These are phyloP conservation scores for Plectosphaerella sp. DNA, from an alignment of 2,329 filamentous ascomycete species.

Conservation along the genomic window DNA sequence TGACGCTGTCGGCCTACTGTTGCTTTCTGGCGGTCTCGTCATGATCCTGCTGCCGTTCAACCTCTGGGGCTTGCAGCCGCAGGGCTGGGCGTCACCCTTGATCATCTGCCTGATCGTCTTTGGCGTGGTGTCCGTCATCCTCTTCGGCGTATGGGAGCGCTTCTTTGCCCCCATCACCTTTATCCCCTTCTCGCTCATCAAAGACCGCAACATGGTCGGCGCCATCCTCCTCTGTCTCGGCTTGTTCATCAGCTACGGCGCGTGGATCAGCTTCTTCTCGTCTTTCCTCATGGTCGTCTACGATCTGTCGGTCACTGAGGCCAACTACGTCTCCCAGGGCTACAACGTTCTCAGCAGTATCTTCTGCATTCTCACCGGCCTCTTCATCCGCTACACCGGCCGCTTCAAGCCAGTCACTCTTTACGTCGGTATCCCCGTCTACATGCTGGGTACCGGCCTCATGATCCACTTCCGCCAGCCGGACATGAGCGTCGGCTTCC, in stretches of 20 bases:
- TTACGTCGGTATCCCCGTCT: slow-evolving; percentile 21
- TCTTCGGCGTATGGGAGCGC: slow-evolving; percentile 46
- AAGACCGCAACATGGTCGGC: slow-evolving; percentile 16
- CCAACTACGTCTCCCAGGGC: slow-evolving; percentile 24
- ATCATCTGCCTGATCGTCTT: slow-evolving; percentile 48
- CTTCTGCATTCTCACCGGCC: slow-evolving; percentile 29
- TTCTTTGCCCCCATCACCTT: slow-evolving; percentile 43
- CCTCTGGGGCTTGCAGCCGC: slow-evolving; percentile 31
- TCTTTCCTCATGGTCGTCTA: slow-evolving; percentile 34
- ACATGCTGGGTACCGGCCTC: slow-evolving; percentile 17
- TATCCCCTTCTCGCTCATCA: slow-evolving; percentile 35
- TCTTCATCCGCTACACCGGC: slow-evolving; percentile 24
- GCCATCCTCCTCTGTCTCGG: slow-evolving; percentile 14
- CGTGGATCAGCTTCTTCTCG: slow-evolving; percentile 32
- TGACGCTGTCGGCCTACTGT: slow-evolving; percentile 44
- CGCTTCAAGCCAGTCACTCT: slow-evolving; percentile 25
- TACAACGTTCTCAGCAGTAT: slow-evolving; percentile 30
- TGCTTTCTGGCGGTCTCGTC: slow-evolving; percentile 44
- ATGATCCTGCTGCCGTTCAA: slow-evolving; percentile 57
- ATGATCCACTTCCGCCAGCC: slow-evolving; percentile 29
- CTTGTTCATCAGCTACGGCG: slow-evolving; percentile 20
- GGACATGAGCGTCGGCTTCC: slow-evolving; percentile 21
- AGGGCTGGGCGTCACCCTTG: slow-evolving; percentile 36
- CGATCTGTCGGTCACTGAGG: slow-evolving; percentile 17
- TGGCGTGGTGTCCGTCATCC: slow-evolving; percentile 45